Conservation (phyloP, 2,329 filamentous ascomycete species). For the Huntiella decipiens region DNA sequence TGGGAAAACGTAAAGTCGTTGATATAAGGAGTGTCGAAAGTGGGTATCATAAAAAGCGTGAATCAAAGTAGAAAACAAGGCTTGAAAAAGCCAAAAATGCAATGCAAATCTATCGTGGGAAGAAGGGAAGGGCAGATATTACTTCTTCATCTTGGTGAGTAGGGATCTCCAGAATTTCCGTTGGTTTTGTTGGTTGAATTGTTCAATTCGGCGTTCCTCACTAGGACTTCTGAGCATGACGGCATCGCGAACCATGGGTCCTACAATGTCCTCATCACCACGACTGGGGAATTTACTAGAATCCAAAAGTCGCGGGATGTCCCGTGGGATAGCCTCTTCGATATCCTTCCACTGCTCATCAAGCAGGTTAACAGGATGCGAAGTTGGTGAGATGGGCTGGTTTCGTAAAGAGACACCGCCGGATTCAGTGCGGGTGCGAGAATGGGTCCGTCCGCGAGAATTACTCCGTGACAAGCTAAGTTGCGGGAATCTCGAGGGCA, state of each 20-base stretch:
- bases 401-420: conserved; percentile 16
- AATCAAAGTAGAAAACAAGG: not conserved
- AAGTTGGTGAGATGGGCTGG: conserved; percentile 6
- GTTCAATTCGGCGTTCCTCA: conserved; percentile 22
- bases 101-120: not conserved
- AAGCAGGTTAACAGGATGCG: not conserved
- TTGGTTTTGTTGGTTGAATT: conserved; percentile 11
- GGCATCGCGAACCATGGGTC: conserved; percentile 58
- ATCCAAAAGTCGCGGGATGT: conserved; percentile 50
- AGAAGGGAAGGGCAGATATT: not conserved
- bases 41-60: conserved; percentile 3
- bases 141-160: conserved; percentile 24
- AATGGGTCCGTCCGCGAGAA: conserved; percentile 22
- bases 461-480: conserved; percentile 19
- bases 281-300: conserved; percentile 74
- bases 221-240: conserved; percentile 29
- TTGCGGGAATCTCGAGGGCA: conserved; percentile 4
- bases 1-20: not conserved
- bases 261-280: conserved; percentile 82
- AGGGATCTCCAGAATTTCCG: conserved; percentile 30
- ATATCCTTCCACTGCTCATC: conserved; percentile 26
- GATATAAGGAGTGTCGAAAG: conserved; percentile 1
- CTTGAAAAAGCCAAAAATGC: not conserved
- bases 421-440: conserved; percentile 21
- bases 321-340: conserved; percentile 39